These are phyloP conservation scores for Picea sitchensis DNA, from an alignment of 75 land plant species.

Conservation along the genomic window DNA sequence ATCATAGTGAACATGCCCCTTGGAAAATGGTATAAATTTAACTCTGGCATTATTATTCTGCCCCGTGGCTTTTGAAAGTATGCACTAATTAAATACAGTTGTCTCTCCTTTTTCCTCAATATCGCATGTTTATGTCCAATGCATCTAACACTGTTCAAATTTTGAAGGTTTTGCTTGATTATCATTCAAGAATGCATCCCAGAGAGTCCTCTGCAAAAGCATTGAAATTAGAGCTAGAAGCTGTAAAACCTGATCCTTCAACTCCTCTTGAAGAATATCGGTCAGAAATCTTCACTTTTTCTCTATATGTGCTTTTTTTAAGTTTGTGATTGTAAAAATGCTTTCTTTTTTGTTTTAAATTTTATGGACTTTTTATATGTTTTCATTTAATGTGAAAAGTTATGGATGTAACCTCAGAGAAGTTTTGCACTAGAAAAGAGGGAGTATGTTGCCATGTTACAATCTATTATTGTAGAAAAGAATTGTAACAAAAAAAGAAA, in stretches of 20 bases:
- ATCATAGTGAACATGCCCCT: conserved; percentile 77
- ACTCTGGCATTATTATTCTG: background rate
- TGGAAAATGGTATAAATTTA: conserved; percentile 78
- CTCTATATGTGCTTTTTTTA: background rate
- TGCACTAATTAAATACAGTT: background rate
- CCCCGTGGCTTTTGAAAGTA: background rate
- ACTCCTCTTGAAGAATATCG: conserved; percentile 91
- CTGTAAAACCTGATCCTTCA: conserved; percentile 84
- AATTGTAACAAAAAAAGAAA: too few species aligned
- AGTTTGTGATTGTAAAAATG: background rate
- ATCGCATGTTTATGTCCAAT: background rate
- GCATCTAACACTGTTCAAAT: background rate
- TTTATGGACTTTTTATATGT: background rate
- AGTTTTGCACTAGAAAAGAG: too few species aligned
- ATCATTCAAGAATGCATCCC: conserved; percentile 66
- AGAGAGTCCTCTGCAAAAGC: conserved; percentile 85
- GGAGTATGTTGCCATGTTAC: too few species aligned
- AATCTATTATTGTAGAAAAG: too few species aligned
- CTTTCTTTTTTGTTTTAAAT: background rate
- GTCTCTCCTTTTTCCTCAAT: background rate
- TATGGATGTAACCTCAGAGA: too few species aligned
- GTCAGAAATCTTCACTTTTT: conserved; percentile 19
- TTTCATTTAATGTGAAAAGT: too few species aligned
- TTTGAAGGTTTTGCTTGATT: conserved; percentile 73
- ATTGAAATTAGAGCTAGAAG: conserved; percentile 73